phyloP scores from a whole-genome alignment of 2,329 filamentous ascomycete genomes.

The Parasarocladium wereldwijsianum region DNA sequence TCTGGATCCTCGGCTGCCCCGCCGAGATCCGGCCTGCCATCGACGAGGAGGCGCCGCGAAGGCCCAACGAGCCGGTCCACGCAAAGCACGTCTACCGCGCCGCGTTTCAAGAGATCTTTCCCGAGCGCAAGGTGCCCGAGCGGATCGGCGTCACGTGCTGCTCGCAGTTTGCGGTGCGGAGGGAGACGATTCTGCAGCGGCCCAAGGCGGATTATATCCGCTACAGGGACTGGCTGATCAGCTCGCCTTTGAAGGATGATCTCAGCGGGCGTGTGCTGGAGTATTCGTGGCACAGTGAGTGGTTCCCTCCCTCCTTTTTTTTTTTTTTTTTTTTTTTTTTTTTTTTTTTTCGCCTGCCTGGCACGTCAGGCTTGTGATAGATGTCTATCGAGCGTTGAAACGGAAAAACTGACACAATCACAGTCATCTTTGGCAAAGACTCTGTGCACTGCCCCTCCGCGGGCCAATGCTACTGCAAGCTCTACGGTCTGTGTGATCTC shows the following conservation, averaged over 20 bases:
- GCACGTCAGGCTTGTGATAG: background rate
- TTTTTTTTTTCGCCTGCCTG: no score
- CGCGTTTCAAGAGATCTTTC: constrained; percentile 27
- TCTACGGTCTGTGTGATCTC: constrained; percentile 44
- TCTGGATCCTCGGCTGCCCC: constrained; percentile 41
- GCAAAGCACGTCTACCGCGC: constrained; percentile 26
- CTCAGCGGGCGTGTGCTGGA: constrained; percentile 46
- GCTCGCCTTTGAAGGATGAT: constrained; percentile 36
- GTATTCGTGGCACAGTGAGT: constrained; percentile 50
- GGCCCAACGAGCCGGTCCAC: constrained; percentile 16
- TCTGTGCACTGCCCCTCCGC: constrained; percentile 46
- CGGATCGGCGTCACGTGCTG: constrained; percentile 45
- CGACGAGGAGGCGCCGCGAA: constrained; percentile 21
- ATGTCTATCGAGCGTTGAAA: background rate
- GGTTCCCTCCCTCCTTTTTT: constrained; percentile 7
- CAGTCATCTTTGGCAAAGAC: constrained; percentile 43
- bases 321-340: background rate
- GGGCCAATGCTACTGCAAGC: constrained; percentile 49
- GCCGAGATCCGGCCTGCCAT: constrained; percentile 26
- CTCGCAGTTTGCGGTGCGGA: constrained; percentile 48
- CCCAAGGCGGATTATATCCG: constrained; percentile 37
- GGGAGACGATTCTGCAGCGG: constrained; percentile 31
- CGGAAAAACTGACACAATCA: background rate
- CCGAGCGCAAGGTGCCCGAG: constrained; percentile 26
- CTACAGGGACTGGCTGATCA: constrained; percentile 45